Conservation (phyloP, 306 rosid species). For the Cucumis sativus region Cucumber_9930_V3 NC_026657.2:32061501-32062000, state of each 20-base stretch:
- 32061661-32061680: not conserved
- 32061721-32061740: not conserved
- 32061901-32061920: no score
- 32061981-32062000: not conserved
- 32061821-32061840: not conserved
- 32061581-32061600: slow-evolving; percentile 29
- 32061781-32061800: not conserved
- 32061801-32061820: not conserved
- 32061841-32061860: no score
- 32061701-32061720: not conserved
- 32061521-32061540: not conserved
- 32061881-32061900: not conserved
- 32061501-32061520: slow-evolving; percentile 25
- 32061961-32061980: not conserved
- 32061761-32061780: not conserved
- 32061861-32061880: not conserved
- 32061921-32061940: not conserved
- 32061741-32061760: not conserved
- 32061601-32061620: slow-evolving; percentile 8
- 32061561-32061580: slow-evolving; percentile 12
- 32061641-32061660: not conserved
- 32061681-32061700: slow-evolving; percentile 4
- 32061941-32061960: not conserved
- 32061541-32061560: slow-evolving; percentile 8
- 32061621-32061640: slow-evolving; percentile 5